Conservation (phyloP, 208 protist species). For the Trypanosoma caninum region DNA sequence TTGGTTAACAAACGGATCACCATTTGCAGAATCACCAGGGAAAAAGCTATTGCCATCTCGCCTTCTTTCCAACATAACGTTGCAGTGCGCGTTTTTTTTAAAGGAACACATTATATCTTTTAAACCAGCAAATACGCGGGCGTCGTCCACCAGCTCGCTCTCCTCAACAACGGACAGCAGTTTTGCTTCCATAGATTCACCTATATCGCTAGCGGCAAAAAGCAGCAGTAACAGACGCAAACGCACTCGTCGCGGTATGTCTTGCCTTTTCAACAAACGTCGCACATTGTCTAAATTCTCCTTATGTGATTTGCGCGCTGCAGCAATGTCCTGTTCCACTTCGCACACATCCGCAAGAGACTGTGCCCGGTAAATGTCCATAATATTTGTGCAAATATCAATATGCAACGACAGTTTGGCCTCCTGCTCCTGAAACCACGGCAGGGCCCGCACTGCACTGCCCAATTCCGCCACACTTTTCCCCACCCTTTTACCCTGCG, state of each 20-base stretch:
- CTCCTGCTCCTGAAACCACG: constrained; percentile 73
- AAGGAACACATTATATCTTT: constrained; percentile 27
- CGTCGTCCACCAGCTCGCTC: constrained; percentile 39
- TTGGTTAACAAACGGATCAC: constrained; percentile 48
- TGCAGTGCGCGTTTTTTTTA: not conserved
- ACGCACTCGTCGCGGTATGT: constrained; percentile 43
- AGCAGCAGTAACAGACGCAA: constrained; percentile 58
- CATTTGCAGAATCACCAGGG: not conserved
- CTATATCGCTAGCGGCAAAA: constrained; percentile 36
- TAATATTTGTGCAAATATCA: constrained; percentile 77
- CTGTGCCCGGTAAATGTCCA: constrained; percentile 53
- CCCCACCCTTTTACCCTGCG: constrained; percentile 24
- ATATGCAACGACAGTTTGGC: constrained; percentile 75
- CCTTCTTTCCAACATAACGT: not conserved
- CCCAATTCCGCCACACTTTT: constrained; percentile 40
- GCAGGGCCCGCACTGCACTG: constrained; percentile 54
- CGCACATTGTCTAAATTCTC: constrained; percentile 41
- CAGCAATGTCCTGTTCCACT: constrained; percentile 67
- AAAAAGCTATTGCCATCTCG: not conserved
- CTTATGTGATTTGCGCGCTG: constrained; percentile 45
- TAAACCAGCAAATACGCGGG: constrained; percentile 34
- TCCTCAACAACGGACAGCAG: constrained; percentile 61
- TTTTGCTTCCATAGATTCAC: constrained; percentile 63
- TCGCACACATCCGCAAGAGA: constrained; percentile 55
- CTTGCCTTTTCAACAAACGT: constrained; percentile 35